Evolutionary conservation across 2,329 filamentous ascomycete genomes (phyloP), one percentile per base, ranked within the genome.

Genomic region (Ophiognomonia clavigignenti-juglandacearum): DNA sequence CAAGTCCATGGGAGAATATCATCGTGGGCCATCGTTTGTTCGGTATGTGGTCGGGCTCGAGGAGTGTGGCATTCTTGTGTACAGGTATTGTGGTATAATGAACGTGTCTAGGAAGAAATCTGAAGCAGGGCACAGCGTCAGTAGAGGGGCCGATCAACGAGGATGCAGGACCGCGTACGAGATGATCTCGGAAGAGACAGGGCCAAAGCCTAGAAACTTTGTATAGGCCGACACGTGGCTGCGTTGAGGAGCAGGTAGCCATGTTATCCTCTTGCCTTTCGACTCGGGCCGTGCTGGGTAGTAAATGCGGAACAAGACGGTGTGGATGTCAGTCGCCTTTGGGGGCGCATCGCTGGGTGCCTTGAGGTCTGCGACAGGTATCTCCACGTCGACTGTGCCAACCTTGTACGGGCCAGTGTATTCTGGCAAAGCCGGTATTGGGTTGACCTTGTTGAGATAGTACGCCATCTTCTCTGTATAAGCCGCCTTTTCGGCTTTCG

Each of bases 1-100:
- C 89, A 1, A 95, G 73, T 1, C 89, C 89, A 61, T 95, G 89
- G 2, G 88, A 93, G 66, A 95, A 95, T 53, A 95, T 73, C 70
- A 89, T 82, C 1, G 88, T 85, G 0, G 89, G 88, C 85, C 87
- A 93, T 68, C 80, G 71, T 47, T 72, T 68, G 49, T 69, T 66
- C 4, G 69, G 59, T 4, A 71, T 67, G 10, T 68, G 20, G 6
- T 50, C 58, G 49, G 80, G 59, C 49, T 70, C 50, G 60, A 82
- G 74, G 7, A 91, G 64, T 6, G 75, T 71, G 10, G 86, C 86
- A 61, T 90, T 87, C 56, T 86, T 83, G 54, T 81, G 73, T 22
- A 80, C 85, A 6, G 86, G 86, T 22, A 92, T 84, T 2, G 81
- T 76, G 39, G 86, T 80, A 61, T 85, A 88, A 62, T 88, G 80